Evolutionary conservation across 1,139 yeast species (phyloP), one percentile per base, ranked within the genome.

Genomic region (Geotrichum carabidarum): DNA sequence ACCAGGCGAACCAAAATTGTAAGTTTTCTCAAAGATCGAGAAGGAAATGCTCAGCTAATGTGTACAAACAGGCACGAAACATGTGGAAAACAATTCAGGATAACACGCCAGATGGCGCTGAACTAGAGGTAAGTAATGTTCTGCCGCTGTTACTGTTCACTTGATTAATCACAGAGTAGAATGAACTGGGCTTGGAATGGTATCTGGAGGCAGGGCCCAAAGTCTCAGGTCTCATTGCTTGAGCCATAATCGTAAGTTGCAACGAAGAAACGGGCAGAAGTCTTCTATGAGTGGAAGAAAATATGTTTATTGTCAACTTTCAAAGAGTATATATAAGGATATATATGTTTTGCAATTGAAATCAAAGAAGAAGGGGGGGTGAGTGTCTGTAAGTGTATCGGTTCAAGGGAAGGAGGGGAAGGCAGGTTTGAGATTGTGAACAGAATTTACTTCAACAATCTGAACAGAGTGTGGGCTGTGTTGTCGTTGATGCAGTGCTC

Each of bases 401-500:
- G 27, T 22, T 22, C 27, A 22, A 22, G 5, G 27, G 27, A 22
- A 22, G 27, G 27, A 22, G 27, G 27, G 27, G 27, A 22, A 22
- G 27, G n/a, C n/a, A n/a, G n/a, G n/a, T n/a, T n/a, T n/a, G n/a
- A 22, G 27, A 22, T 22, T 5, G 27, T 22, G 14, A 4, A 34
- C 3, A 11, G 6, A 34, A 37, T 27, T 50, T 60, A 47, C 42
- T 59, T 44, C 37, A 54, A 45, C 12, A 50, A 41, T 50, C 55
- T 46, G 78, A 93, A 90, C 71, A 91, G 79, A 73, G 83, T 84
- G 74, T 96, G 96, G 59, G 96, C 93, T 69, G 88, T 90, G 78
- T 96, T 84, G 71, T 86, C 93, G 74, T 88, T 89, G 68, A 91
- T 69, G 78, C 95, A 89, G 74, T 93, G 98, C 73, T 88, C 88